Conservation (phyloP, 768 basidiomycete genomes). For the Serendipita sp. region DNA sequence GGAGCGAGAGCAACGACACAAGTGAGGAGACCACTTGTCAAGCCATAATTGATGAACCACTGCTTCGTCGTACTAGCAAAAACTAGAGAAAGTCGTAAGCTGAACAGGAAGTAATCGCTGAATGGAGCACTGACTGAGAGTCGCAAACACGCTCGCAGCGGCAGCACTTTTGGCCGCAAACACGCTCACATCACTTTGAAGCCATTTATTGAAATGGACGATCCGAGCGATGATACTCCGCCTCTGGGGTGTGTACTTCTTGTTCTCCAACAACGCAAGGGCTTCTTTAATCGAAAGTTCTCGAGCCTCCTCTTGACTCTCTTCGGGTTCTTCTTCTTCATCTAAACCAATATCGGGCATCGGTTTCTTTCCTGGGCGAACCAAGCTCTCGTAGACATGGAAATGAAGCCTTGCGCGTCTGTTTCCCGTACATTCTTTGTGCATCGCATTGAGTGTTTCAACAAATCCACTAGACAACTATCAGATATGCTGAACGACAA, state of each 20-base stretch:
- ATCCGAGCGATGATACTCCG: constrained; percentile 11
- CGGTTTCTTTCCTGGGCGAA: constrained; percentile 7
- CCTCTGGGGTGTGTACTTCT: constrained; percentile 10
- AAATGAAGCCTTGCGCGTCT: constrained; percentile 15
- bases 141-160: constrained; percentile 17
- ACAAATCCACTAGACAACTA: constrained; percentile 14
- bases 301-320: background rate
- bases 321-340: background rate
- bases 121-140: constrained; percentile 10
- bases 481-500: constrained; percentile 8
- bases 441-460: constrained; percentile 14
- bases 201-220: constrained; percentile 11
- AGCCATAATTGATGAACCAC: constrained; percentile 18
- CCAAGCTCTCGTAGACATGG: constrained; percentile 18
- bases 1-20: constrained; percentile 20
- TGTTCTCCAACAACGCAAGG: constrained; percentile 16
- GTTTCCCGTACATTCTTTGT: constrained; percentile 7
- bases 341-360: background rate
- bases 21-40: constrained; percentile 19
- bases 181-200: constrained; percentile 12
- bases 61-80: constrained; percentile 15
- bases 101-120: background rate
- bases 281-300: constrained; percentile 17
- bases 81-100: background rate
- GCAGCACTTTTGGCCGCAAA: constrained; percentile 18